Evolutionary conservation across 805 yeast species (phyloP), one percentile per base, ranked within the genome.

Genomic region (Hanseniaspora nectarophila): DNA sequence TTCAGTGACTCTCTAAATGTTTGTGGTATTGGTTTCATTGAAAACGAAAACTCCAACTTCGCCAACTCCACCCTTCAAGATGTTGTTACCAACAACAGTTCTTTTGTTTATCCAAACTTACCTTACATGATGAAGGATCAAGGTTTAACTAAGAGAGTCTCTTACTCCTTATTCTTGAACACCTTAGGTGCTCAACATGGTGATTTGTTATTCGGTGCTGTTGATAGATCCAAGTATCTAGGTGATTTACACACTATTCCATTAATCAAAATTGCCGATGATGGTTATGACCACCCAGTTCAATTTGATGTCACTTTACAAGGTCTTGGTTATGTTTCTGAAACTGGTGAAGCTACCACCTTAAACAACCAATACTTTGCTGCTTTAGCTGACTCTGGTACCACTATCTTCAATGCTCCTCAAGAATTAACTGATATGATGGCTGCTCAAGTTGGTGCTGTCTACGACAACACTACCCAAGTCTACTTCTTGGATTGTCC

Each of bases 161-260:
- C 76, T 1, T 85, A 81, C 62, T 82, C 90, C 0, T 67, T 85
- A 53, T 82, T 70, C 59, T 70, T 85, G 63, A 74, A 79, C 57
- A 64, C 67, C 3, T 58, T 61, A 9, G 64, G 65, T 33, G 67
- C 76, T 0, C 43, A 59, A 4, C 55, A 68, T 1, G 89, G 87
- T 5, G 65, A 72, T n/a, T 69, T 83, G 18, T 63, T 83, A 45
- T 84, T 84, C 68, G 90, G 92, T 45, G 92, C 81, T 29, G 73
- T 80, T 26, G 90, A 83, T 60, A 75, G 73, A 54, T 72, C 76
- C 34, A 82, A 81, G 64, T 81, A 76, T 62, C 32, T 42, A 18
- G 88, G 87, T 15, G 55, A 63, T 15, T 63, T 81, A 34, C 62
- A 70, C 31, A 65, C 77, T 1, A 61, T 81, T 7, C 81, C 82